phyloP scores from a whole-genome alignment of 139 green algal genomes.

The Chlamydomonas schloesseri region DNA sequence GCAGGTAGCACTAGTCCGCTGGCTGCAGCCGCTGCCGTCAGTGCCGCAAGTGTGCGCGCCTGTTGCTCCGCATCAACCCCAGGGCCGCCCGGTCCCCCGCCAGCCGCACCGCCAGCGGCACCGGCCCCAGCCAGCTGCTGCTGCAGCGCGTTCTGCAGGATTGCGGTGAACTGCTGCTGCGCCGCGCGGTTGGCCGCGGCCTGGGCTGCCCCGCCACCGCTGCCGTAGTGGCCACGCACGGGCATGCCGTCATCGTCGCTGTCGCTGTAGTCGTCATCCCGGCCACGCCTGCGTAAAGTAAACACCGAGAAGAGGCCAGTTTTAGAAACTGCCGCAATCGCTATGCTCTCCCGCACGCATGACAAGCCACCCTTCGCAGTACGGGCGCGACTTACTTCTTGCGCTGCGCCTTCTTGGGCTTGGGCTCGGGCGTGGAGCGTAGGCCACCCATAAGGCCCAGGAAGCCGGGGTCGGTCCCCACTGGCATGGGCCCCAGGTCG shows the following conservation, averaged over 20 bases:
- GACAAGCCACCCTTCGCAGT: too few relatives aligned
- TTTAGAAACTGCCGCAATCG: too few relatives aligned
- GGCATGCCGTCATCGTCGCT: slow-evolving; percentile 26
- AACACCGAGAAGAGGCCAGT: background rate
- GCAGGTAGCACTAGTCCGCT: background rate
- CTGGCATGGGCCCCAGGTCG: slow-evolving; percentile 27
- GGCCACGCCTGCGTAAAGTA: background rate
- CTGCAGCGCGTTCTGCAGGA: slow-evolving; percentile 10
- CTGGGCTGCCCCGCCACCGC: background rate
- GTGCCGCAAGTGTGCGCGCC: slow-evolving; percentile 1
- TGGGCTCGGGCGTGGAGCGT: slow-evolving; percentile 22
- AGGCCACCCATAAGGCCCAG: background rate
- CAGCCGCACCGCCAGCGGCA: too few relatives aligned
- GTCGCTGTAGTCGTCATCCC: slow-evolving; percentile 27
- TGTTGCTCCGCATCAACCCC: background rate
- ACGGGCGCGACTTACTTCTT: background rate
- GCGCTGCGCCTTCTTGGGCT: background rate
- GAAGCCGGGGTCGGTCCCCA: background rate
- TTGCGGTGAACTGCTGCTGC: slow-evolving; percentile 27
- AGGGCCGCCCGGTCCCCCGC: background rate
- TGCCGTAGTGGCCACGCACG: background rate
- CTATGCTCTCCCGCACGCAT: too few relatives aligned
- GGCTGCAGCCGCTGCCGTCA: background rate
- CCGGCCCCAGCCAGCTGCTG: background rate
- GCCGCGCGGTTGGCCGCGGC: background rate